Percentiles rank a stretch among this genome's conserved stretches.
These are phyloP conservation scores for Inga laurina DNA, from an alignment of 306 rosid species.

Conservation along the genomic window DNA sequence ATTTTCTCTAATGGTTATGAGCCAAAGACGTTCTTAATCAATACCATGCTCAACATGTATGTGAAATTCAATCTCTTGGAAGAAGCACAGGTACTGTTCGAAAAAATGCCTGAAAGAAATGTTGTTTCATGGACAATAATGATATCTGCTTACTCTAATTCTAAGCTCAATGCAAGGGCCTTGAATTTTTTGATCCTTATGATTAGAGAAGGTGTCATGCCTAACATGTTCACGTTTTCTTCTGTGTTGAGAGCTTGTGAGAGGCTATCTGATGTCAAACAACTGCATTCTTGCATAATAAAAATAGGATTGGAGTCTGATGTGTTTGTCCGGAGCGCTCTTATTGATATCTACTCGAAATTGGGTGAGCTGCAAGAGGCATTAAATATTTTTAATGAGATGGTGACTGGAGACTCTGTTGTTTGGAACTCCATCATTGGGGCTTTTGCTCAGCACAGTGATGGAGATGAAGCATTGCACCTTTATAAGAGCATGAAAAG, in stretches of 20 bases:
- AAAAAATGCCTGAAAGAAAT: constrained; percentile 77
- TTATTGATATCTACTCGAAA: constrained; percentile 74
- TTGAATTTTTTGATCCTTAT: constrained; percentile 58
- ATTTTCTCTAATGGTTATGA: constrained; percentile 64
- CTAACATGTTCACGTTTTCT: constrained; percentile 84
- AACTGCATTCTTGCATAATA: constrained; percentile 63
- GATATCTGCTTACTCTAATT: constrained; percentile 66
- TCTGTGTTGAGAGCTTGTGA: constrained; percentile 82
- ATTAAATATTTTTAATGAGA: constrained; percentile 59
- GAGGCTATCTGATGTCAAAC: constrained; percentile 48
- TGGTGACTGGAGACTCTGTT: constrained; percentile 67
- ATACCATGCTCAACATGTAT: constrained; percentile 66
- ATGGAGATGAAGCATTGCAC: constrained; percentile 72
- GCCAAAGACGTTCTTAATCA: constrained; percentile 61
- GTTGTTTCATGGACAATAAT: constrained; percentile 86
- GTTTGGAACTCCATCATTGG: constrained; percentile 90
- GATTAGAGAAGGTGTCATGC: constrained; percentile 78
- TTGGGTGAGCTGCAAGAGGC: constrained; percentile 65
- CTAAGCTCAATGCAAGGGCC: constrained; percentile 55
- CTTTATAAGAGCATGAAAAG: constrained; percentile 75
- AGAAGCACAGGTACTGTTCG: constrained; percentile 69
- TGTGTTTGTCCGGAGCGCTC: constrained; percentile 76
- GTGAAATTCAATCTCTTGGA: constrained; percentile 65
- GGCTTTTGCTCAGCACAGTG: constrained; percentile 83
- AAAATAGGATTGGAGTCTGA: constrained; percentile 86